Evolutionary conservation across 2,329 filamentous ascomycete genomes (phyloP), one percentile per base, ranked within the genome.

Genomic region (Dothideomycetes sp.): DNA sequence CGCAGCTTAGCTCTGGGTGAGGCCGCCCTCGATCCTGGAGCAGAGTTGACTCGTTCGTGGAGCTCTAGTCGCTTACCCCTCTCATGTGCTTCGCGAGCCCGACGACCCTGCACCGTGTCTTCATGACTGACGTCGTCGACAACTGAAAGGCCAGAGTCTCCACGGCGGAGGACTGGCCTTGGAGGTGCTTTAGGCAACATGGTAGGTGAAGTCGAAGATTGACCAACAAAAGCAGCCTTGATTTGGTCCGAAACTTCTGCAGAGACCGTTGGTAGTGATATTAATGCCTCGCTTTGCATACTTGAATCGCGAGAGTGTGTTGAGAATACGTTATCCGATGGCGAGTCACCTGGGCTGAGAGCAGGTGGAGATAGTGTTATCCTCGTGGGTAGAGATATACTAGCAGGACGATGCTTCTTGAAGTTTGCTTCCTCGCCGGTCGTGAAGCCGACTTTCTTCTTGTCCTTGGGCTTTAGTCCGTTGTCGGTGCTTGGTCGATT

Each of bases 31-130:
- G 57, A 61, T 16, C 42, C 51, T 1, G 54, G 52, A 16, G 51
- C 50, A 5, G 56, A 59, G 15, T 41, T 47, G 17, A 48, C 41
- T 18, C 51, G 48, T 38, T 59, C 52, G 18, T 53, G 51, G 2
- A 45, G 43, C 38, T 60, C 57, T 16, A 59, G 45, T 5, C 51
- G 51, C 43, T 59, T 61, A n/a, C 52, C 59, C 30, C 57, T 47
- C 33, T 61, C 56, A 22, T 57, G 54, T 7, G 59, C 58, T 32
- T 56, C 51, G 9, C 48, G 47, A 7, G 53, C 54, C 13, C 53
- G 49, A n/a, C 38, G 25, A 12, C 41, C 36, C 16, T 45, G 43
- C 4, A 41, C 39, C 1, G 43, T 45, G 5, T 41, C 40, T 9
- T 32, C 29, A 12, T 36, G 35, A 10, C 45, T 38, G 15, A 31